Conservation (phyloP, 495 filamentous ascomycete genomes). For the Aspergillus nanangensis region DNA sequence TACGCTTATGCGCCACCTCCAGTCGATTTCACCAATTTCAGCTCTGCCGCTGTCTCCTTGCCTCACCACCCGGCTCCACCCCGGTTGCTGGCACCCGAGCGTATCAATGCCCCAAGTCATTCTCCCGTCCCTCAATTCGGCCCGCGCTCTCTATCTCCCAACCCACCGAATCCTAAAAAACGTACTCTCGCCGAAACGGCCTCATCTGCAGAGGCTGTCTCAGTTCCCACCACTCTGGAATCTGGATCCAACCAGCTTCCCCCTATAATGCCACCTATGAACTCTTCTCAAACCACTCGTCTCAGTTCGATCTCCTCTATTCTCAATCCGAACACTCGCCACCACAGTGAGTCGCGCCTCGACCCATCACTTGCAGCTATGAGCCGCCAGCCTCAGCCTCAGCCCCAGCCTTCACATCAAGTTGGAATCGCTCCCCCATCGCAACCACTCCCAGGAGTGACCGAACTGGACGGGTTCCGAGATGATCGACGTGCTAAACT, state of each 20-base stretch:
- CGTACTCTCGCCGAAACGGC: slow-evolving; percentile 37
- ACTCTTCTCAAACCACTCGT: slow-evolving; percentile 44
- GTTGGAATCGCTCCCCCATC: slow-evolving; percentile 20
- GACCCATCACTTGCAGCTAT: slow-evolving; percentile 43
- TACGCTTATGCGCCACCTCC: slow-evolving; percentile 40
- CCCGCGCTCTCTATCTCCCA: slow-evolving; percentile 38
- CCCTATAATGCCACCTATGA: slow-evolving; percentile 38
- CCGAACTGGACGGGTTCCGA: slow-evolving; percentile 49
- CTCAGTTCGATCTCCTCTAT: slow-evolving; percentile 79
- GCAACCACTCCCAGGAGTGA: slow-evolving; percentile 34
- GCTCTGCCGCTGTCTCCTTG: slow-evolving; percentile 28
- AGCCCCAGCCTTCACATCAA: slow-evolving; percentile 18
- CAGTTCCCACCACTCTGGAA: slow-evolving; percentile 28
- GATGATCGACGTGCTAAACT: slow-evolving; percentile 62
- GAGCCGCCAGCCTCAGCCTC: slow-evolving; percentile 24
- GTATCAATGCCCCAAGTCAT: slow-evolving; percentile 21
- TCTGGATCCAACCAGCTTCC: slow-evolving; percentile 42
- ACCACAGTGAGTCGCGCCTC: slow-evolving; percentile 40
- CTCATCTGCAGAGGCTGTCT: slow-evolving; percentile 19
- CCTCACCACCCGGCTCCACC: slow-evolving; percentile 38
- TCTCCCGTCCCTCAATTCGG: slow-evolving; percentile 32
- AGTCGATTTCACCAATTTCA: slow-evolving; percentile 49
- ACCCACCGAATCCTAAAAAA: slow-evolving; percentile 37
- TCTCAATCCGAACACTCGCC: slow-evolving; percentile 50
- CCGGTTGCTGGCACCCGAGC: slow-evolving; percentile 37